These are phyloP conservation scores for Westerdykella sp. DNA, from an alignment of 2,329 filamentous ascomycete species.

Conservation along the genomic window DNA sequence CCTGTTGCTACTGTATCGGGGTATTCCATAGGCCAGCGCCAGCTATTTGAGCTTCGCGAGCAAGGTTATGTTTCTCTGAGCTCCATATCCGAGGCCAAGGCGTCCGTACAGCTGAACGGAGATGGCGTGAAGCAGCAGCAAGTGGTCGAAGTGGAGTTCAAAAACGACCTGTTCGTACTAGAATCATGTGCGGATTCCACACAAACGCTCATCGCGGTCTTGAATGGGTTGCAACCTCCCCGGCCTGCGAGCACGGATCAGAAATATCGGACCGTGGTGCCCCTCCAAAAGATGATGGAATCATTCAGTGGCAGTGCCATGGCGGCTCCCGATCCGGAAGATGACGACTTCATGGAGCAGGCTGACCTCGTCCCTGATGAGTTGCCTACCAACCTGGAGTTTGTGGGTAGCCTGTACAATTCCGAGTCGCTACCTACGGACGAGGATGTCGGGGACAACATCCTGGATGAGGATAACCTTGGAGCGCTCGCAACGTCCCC, in stretches of 20 bases:
- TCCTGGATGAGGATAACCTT: slow-evolving; percentile 37
- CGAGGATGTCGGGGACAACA: slow-evolving; percentile 39
- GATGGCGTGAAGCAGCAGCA: slow-evolving; percentile 55
- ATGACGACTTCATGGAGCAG: slow-evolving; percentile 35
- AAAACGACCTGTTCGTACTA: slow-evolving; percentile 79
- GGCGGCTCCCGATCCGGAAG: slow-evolving; percentile 55
- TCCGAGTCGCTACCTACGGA: slow-evolving; percentile 36
- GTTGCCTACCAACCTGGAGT: slow-evolving; percentile 37
- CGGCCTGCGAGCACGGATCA: slow-evolving; percentile 72
- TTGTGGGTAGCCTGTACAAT: slow-evolving; percentile 53
- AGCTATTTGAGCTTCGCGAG: slow-evolving; percentile 48
- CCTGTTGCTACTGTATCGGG: slow-evolving; percentile 2
- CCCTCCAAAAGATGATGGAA: slow-evolving; percentile 79
- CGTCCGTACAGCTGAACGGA: slow-evolving; percentile 55
- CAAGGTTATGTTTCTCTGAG: slow-evolving; percentile 81
- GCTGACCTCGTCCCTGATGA: slow-evolving; percentile 38
- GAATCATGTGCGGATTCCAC: slow-evolving; percentile 97
- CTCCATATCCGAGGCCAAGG: slow-evolving; percentile 75
- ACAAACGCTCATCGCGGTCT: slow-evolving; percentile 75
- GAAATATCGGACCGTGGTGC: slow-evolving; percentile 83
- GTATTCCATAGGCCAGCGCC: slow-evolving; percentile 29
- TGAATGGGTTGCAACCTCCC: slow-evolving; percentile 77
- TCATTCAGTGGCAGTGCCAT: slow-evolving; percentile 88
- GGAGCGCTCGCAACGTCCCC: slow-evolving; percentile 31
- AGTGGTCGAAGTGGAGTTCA: slow-evolving; percentile 70